Percentiles rank a stretch among this genome's conserved stretches.
These are phyloP conservation scores for Helichrysum umbraculigerum DNA, from an alignment of 129 eudicot species.

Conservation along the genomic window DNA sequence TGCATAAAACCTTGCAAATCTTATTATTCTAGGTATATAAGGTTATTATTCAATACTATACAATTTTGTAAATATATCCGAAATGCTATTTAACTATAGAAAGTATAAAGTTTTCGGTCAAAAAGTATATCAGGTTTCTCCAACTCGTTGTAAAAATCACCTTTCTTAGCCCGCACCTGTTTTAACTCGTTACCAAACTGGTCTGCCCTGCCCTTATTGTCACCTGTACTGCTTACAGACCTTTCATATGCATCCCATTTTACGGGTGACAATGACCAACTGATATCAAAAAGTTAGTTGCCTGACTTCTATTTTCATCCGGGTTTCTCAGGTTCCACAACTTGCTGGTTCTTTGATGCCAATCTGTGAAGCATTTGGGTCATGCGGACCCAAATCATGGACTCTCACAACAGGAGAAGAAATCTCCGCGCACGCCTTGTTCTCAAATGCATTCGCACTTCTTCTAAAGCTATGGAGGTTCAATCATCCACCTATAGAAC, in stretches of 20 bases:
- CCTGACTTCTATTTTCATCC: not conserved
- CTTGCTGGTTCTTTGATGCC: conserved; percentile 95
- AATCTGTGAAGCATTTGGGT: conserved; percentile 93
- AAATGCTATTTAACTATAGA: not conserved
- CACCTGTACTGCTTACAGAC: not conserved
- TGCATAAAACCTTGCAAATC: not conserved
- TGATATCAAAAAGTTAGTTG: not conserved
- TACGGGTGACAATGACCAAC: not conserved
- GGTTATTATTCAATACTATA: not conserved
- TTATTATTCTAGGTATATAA: not conserved
- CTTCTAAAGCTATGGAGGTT: conserved; percentile 96
- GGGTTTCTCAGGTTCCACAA: conserved; percentile 71
- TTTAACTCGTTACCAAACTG: not conserved
- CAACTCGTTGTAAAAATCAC: not conserved
- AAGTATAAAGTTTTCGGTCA: not conserved
- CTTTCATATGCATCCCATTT: not conserved
- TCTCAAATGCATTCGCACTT: conserved; percentile 96
- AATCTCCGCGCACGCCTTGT: conserved; percentile 77
- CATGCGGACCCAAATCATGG: conserved; percentile 92
- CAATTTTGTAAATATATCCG: not conserved
- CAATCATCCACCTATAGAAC: conserved; percentile 87
- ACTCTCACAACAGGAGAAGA: conserved; percentile 81
- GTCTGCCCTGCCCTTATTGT: not conserved
- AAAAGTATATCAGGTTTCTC: not conserved
- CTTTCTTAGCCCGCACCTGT: not conserved